Evolutionary conservation across 2,329 filamentous ascomycete genomes (phyloP).

Genomic region (Fusarium stilboides): DNA sequence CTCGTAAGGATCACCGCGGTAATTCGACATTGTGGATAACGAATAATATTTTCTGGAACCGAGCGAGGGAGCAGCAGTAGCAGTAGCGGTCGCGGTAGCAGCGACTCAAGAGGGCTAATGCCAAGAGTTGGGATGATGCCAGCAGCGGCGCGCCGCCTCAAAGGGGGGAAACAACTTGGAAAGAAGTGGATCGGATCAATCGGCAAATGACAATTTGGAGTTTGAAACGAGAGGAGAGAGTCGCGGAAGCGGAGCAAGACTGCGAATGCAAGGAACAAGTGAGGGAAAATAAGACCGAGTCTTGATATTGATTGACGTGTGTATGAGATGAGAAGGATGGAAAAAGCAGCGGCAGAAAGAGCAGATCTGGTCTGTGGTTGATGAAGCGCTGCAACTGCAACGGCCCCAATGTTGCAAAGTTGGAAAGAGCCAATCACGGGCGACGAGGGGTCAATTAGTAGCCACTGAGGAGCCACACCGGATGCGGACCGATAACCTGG

Average conservation of each 20-base stretch:
- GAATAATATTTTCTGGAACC: slow-evolving; percentile 29
- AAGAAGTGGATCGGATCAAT: slow-evolving; percentile 30
- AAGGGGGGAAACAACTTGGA: slow-evolving; percentile 23
- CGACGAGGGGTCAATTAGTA: slow-evolving; percentile 12
- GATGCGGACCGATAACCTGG: slow-evolving; percentile 46
- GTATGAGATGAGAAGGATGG: slow-evolving; percentile 23
- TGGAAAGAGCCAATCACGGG: slow-evolving; percentile 38
- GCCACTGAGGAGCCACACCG: slow-evolving; percentile 39
- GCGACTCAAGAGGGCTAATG: slow-evolving; percentile 25
- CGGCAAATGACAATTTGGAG: slow-evolving; percentile 22
- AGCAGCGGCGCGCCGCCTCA: slow-evolving; percentile 46
- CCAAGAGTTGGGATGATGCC: slow-evolving; percentile 39
- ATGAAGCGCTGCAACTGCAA: slow-evolving; percentile 45
- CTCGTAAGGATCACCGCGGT: slow-evolving; percentile 54
- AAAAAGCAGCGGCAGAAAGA: slow-evolving; percentile 30
- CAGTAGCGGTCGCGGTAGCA: not conserved
- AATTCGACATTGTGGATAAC: slow-evolving; percentile 53
- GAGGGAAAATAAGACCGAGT: slow-evolving; percentile 34
- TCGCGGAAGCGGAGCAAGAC: slow-evolving; percentile 20
- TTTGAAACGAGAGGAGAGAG: slow-evolving; percentile 32
- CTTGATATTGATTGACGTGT: slow-evolving; percentile 22
- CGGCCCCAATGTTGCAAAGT: slow-evolving; percentile 36
- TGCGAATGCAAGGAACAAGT: slow-evolving; percentile 37
- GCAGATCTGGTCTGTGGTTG: slow-evolving; percentile 42
- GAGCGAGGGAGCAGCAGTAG: slow-evolving; percentile 22